Evolutionary conservation across 257 asterid species (phyloP).

Genomic region (Nicotiana knightiana): DNA sequence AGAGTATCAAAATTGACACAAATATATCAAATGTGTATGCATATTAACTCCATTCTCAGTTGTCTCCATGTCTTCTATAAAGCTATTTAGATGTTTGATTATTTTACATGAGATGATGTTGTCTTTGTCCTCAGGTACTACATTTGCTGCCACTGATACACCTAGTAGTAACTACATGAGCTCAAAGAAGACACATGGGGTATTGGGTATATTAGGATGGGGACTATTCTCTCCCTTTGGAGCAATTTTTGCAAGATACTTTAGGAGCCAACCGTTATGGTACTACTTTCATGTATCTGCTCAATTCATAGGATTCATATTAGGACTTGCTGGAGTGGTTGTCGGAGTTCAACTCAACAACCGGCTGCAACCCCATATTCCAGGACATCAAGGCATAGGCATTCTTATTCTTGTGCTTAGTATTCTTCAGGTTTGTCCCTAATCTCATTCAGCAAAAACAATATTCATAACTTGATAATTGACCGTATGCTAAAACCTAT

Average conservation of each 20-base stretch:
- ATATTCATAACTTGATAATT: neutral
- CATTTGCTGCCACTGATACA: conserved; percentile 21
- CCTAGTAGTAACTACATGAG: conserved; percentile 25
- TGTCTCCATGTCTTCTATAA: neutral
- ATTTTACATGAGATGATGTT: neutral
- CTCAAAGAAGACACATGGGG: conserved; percentile 73
- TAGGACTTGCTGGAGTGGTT: conserved; percentile 65
- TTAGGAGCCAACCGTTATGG: conserved; percentile 54
- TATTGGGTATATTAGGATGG: conserved; percentile 65
- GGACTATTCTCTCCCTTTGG: conserved; percentile 77
- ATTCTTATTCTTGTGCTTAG: conserved; percentile 60
- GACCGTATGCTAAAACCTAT: neutral
- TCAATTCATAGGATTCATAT: conserved; percentile 63
- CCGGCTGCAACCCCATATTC: conserved; percentile 50
- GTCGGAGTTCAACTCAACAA: conserved; percentile 61
- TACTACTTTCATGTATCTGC: conserved; percentile 65
- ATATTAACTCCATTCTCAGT: neutral
- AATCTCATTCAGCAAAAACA: neutral
- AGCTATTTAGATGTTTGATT: neutral
- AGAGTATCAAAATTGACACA: neutral
- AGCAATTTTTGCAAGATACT: conserved; percentile 73
- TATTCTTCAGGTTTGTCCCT: conserved; percentile 58
- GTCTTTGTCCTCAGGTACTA: conserved; percentile 31
- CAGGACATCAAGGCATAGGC: conserved; percentile 79
- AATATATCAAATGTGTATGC: neutral